Evolutionary conservation across 129 eudicot species (phyloP).

Genomic region (Artemisia argyi): DNA sequence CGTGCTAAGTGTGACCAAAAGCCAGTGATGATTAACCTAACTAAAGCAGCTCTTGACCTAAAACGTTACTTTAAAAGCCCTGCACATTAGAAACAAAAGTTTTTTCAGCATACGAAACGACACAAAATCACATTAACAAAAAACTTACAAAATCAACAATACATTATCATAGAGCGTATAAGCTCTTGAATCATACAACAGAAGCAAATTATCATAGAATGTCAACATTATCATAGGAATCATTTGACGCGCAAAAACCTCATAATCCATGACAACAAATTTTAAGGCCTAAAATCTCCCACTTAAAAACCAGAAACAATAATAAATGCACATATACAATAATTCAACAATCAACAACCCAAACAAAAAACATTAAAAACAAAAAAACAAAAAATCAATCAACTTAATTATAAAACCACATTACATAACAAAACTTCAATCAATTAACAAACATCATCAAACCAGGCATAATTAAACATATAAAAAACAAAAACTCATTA

Average conservation of each 20-base stretch:
- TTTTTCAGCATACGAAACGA: background rate
- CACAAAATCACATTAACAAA: background rate
- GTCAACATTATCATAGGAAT: background rate
- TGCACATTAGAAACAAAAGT: conserved; percentile 6
- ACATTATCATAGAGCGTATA: no score
- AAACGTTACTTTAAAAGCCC: background rate
- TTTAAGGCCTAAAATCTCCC: no score
- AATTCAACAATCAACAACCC: no score
- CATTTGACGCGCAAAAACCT: background rate
- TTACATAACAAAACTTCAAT: no score
- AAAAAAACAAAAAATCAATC: no score
- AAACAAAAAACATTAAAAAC: no score
- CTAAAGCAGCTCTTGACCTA: background rate
- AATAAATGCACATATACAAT: no score
- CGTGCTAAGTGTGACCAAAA: background rate
- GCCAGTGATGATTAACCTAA: no score
- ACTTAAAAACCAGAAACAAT: background rate
- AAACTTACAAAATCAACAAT: background rate
- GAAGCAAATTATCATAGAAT: no score
- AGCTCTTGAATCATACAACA: no score
- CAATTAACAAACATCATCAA: background rate
- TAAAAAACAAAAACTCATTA: background rate
- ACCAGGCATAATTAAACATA: background rate
- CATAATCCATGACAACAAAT: background rate
- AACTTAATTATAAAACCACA: no score